Evolutionary conservation across 495 filamentous ascomycete species (phyloP), one percentile per base, ranked within the genome.

Genomic region (Apiosordaria backusii): DNA sequence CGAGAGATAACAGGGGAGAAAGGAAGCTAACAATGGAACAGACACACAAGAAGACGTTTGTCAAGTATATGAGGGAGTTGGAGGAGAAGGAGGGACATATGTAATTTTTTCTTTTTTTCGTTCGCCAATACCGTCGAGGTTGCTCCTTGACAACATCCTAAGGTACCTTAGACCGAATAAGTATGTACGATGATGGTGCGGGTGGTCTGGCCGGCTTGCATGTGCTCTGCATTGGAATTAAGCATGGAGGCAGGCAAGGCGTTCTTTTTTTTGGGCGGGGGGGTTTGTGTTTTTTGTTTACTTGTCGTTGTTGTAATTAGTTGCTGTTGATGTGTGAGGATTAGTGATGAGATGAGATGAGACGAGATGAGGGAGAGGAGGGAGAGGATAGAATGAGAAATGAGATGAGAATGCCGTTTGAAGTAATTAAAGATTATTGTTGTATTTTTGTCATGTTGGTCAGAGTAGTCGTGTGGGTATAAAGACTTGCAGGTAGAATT

Each of bases 21-120:
- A 59, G 23, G 18, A 24, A 18, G 61, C 75, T 81, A 54, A 67
- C 55, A n/a, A 26, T 24, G 24, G 21, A 19, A 40, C 64, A 88
- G 86, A 84, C 87, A 24, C 95, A 99, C 78, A 99, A 97, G 80
- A 99, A 99, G 81, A 86, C 87, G 22, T 99, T 99, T 81, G 94
- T 97, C 61, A 96, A 92, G 78, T 97, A 93, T 75, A 88, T 97
- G 78, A 92, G 91, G 67, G 87, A 93, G 71, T 75, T 92, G 45
- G 90, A 93, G 70, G 85, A 86, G 68, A 83, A 84, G 71, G 80
- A 87, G 59, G 67, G 67, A 19, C 66, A 64, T 19, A 60, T 63
- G 59, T 74, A 50, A 69, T 45, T 55, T 19, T 13, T 23, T 55
- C 21, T 18, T 15, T 15, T 54, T 22, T 50, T 50, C 16, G 7